Conservation (phyloP, 768 basidiomycete species). For the Pleurotus salmoneostramineus region DNA sequence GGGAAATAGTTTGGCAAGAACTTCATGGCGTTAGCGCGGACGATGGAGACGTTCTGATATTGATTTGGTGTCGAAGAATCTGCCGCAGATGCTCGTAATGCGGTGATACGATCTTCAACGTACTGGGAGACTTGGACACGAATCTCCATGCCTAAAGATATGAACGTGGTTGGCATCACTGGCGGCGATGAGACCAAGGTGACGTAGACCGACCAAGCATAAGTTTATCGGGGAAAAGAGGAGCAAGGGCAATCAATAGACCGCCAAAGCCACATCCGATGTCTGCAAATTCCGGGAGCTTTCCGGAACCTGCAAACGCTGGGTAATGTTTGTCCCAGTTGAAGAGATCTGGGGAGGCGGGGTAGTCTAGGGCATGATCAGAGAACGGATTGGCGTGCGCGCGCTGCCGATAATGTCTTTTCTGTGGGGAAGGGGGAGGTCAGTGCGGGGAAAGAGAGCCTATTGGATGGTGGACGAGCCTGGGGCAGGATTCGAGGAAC, state of each 20-base stretch:
- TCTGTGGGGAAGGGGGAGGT: conserved; percentile 36
- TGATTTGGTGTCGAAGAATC: conserved; percentile 31
- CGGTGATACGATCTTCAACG: conserved; percentile 89
- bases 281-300: conserved; percentile 90
- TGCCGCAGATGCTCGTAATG: conserved; percentile 70
- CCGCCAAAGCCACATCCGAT: conserved; percentile 99
- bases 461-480: no score
- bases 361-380: conserved; percentile 86
- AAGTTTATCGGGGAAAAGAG: conserved; percentile 84
- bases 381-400: conserved; percentile 88
- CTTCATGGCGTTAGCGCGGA: conserved; percentile 98
- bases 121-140: conserved; percentile 95
- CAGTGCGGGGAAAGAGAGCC: no score
- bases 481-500: no score
- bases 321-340: conserved; percentile 89
- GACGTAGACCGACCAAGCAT: conserved; percentile 76
- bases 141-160: conserved; percentile 84
- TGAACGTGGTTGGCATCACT: background rate
- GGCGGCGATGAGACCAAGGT: conserved; percentile 3
- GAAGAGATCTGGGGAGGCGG: conserved; percentile 66
- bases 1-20: conserved; percentile 95
- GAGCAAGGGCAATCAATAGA: conserved; percentile 82
- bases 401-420: conserved; percentile 80
- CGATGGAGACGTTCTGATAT: conserved; percentile 88
- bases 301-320: conserved; percentile 49